These are phyloP conservation scores for Echinosophora koreensis DNA, from an alignment of 306 rosid genomes.

Conservation along the genomic window DNA sequence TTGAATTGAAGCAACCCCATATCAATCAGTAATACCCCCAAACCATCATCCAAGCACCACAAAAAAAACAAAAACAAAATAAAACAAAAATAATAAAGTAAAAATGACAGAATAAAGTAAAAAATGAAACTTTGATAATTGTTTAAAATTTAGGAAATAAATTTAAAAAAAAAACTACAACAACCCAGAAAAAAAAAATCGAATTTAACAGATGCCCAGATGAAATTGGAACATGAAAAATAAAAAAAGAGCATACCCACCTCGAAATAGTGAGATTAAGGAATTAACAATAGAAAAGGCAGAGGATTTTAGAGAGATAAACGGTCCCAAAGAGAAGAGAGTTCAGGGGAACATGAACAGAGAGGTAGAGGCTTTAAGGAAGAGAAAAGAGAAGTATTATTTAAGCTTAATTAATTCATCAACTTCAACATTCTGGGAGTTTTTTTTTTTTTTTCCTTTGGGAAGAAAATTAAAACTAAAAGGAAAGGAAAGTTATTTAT, in stretches of 20 bases:
- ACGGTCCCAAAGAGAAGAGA: constrained; percentile 29
- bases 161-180: background rate
- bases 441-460: background rate
- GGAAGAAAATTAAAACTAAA: background rate
- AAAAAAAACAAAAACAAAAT: background rate
- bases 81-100: background rate
- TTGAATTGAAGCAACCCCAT: constrained; percentile 29
- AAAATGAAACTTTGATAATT: constrained; percentile 25
- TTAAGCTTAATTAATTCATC: constrained; percentile 41
- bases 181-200: constrained; percentile 4
- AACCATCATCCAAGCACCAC: constrained; percentile 18
- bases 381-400: constrained; percentile 2
- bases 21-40: background rate
- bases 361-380: constrained; percentile 13
- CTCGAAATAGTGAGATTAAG: constrained; percentile 18
- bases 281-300: constrained; percentile 13
- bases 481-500: background rate
- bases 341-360: constrained; percentile 33
- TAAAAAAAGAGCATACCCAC: constrained; percentile 38
- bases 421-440: constrained; percentile 38
- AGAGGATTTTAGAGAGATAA: constrained; percentile 12
- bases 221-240: constrained; percentile 30
- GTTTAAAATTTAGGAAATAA: too few species aligned
- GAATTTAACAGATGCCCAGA: constrained; percentile 32
- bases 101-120: constrained; percentile 2